Evolutionary conservation across 139 green algal genomes (phyloP).

Genomic region (Zygnema cylindricum): DNA sequence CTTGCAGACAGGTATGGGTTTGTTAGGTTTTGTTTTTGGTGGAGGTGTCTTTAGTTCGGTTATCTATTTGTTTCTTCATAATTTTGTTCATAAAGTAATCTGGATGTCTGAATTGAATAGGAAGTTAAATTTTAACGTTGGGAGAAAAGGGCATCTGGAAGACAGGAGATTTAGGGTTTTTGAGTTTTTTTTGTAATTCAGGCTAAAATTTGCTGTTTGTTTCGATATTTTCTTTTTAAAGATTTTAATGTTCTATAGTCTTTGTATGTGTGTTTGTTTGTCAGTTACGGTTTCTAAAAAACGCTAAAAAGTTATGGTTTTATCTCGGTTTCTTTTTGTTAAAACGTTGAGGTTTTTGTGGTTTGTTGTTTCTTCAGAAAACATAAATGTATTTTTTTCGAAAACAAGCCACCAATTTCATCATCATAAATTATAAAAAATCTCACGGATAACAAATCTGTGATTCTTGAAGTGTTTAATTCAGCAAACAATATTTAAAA

Average conservation of each 20-base stretch:
- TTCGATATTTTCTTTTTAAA: background rate
- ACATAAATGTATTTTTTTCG: no score
- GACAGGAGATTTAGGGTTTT: no score
- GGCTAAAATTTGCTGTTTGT: background rate
- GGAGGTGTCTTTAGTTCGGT: background rate
- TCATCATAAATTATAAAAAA: no score
- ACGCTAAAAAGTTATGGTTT: no score
- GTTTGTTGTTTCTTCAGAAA: no score
- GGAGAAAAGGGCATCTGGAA: no score
- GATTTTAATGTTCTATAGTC: background rate
- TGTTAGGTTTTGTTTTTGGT: slow-evolving; percentile 50
- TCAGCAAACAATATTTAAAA: no score
- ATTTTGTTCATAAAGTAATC: background rate
- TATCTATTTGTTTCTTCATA: background rate
- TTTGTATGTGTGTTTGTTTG: background rate
- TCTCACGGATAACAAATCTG: no score
- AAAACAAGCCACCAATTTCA: no score
- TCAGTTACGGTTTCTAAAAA: background rate
- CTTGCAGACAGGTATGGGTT: slow-evolving; percentile 65
- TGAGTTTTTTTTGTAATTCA: background rate
- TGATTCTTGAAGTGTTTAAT: no score
- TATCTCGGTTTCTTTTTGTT: slow-evolving; percentile 11
- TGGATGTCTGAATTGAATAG: background rate
- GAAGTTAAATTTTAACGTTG: background rate
- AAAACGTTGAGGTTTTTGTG: no score